Percentiles rank a stretch among this genome's conserved stretches.
Evolutionary conservation across 495 filamentous ascomycete genomes (phyloP).

Genomic region (Podospora appendiculata): DNA sequence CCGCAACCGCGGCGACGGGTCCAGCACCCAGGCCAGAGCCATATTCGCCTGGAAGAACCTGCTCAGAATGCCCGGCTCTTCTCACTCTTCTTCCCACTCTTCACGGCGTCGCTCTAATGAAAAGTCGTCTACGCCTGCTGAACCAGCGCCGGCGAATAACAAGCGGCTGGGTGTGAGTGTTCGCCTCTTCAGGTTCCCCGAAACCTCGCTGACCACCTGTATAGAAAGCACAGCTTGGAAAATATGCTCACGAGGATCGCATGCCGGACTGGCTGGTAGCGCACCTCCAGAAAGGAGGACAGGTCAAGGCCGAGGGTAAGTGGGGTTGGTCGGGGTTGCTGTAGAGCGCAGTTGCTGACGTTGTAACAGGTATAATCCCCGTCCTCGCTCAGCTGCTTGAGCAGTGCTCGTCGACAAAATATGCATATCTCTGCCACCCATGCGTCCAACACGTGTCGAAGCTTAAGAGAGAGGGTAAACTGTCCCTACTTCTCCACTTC

Average conservation of each 20-base stretch:
- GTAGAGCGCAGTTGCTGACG: constrained; percentile 4
- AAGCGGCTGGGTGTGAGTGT: constrained; percentile 17
- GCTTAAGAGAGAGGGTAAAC: constrained; percentile 55
- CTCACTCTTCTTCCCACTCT: constrained; percentile 3
- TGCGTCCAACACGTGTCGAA: constrained; percentile 75
- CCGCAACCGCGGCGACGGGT: not conserved
- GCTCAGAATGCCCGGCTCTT: constrained; percentile 16
- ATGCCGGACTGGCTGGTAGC: constrained; percentile 76
- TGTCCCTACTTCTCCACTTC: not conserved
- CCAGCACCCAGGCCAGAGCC: constrained; percentile 13
- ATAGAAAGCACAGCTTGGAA: constrained; percentile 63
- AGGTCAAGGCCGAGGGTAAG: constrained; percentile 47
- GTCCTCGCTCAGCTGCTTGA: constrained; percentile 65
- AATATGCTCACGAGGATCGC: constrained; percentile 73
- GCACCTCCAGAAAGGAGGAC: constrained; percentile 55
- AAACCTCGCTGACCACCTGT: not conserved
- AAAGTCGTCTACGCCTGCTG: not conserved
- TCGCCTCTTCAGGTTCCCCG: not conserved
- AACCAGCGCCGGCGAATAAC: constrained; percentile 5
- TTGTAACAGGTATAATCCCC: constrained; percentile 56
- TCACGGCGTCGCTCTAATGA: constrained; percentile 4
- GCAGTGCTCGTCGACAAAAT: constrained; percentile 52
- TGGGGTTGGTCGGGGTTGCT: constrained; percentile 14
- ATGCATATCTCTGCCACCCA: constrained; percentile 75
- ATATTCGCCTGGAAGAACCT: constrained; percentile 18